Base-by-base conservation (phyloP, 1,284 basidiomycete genomes). In the Puccinia hordei region DNA sequence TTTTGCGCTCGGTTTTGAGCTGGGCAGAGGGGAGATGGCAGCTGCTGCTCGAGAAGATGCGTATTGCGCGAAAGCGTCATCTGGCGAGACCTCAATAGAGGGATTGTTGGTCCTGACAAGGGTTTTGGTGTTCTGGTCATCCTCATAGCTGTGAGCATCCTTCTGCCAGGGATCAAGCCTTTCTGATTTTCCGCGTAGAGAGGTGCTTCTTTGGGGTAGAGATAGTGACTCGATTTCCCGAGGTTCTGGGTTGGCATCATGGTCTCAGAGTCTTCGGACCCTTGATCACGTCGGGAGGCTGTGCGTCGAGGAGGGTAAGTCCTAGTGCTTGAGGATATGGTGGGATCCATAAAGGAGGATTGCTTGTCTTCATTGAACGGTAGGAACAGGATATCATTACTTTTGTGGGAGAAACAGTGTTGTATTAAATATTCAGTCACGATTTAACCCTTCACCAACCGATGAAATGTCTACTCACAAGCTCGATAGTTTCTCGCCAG, bases 21-120 rank as follows among this genome's bases (percentile, higher is more conserved):
- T 12, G 30, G 57, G 30, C 30, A 12, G 57, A 15, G 49, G 15
- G 6, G 41, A 38, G 33, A 30, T 15, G 13, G 19, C 15, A 8
- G 71, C 35, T 73, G 71, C 33, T 73, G 71, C 33, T 30, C 71
- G 71, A 35, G 33, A 19, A n/a, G 72, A 57, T 27, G 72, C 49
- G 30, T 74, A 74, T 41, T 41, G 33, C 33, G 72, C 72, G 10
- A 55, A 19, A 13, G 72, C 72, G 27, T 59, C 72, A 49, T 59
- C 72, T 4, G 55, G 53, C 6, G 53, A 44, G 3, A 35, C 22
- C 19, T 22, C 19, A 35, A 2, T 19, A 4, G 30, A 35, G 4
- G 19, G 49, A 49, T 19, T 27, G 19, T n/a, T 13, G 6, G 19
- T 17, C 22, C 35, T 38, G 17, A 13, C n/a, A n/a, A n/a, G 38